Base-by-base conservation (phyloP, 495 filamentous ascomycete species). In the Oidiodendron maius region DNA sequence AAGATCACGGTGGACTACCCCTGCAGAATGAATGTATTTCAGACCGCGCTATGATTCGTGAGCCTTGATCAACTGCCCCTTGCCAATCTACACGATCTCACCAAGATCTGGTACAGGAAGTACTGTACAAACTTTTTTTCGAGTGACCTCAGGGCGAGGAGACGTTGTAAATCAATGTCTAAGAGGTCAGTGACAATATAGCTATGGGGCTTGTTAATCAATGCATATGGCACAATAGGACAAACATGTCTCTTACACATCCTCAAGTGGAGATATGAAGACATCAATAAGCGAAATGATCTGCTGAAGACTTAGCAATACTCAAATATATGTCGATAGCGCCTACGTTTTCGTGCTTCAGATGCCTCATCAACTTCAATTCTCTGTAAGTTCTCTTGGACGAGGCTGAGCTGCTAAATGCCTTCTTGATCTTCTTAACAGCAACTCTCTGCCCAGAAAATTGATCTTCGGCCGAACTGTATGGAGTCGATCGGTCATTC, bases 341-440 rank as follows among this genome's bases (percentile, higher is more conserved):
- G 68, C 76, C 47, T 63, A 97, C 93, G 74, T 98, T 98, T 69
- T 98, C 93, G 64, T 98, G 93, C 58, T 82, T 86, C 38, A 98
- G 71, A 62, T 98, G 93, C 71, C 97, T 98, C 59, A 98, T 71
- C 47, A 98, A 77, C 76, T 98, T 98, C 67, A 98, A 72, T 63
- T 98, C 93, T 50, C 93, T 84, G 63, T 98, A 98, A 21, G 93
- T 98, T 61, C 93, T 76, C 75, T 98, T 98, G 17, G 93, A 93
- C 34, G 97, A 71, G 37, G 97, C 93, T 4, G 93, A 91, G 11
- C 94, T 98, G 75, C 89, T 95, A 71, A 98, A 98, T 4, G 93
- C 94, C 75, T 98, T 98, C 94, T 97, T 97, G 62, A 98, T 98
- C 76, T 98, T 98, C 80, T 98, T 98, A 60, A 98, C 89, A 24